These are phyloP conservation scores for Auriscalpium orientale DNA, from an alignment of 768 basidiomycete genomes.

Conservation along the genomic window DNA sequence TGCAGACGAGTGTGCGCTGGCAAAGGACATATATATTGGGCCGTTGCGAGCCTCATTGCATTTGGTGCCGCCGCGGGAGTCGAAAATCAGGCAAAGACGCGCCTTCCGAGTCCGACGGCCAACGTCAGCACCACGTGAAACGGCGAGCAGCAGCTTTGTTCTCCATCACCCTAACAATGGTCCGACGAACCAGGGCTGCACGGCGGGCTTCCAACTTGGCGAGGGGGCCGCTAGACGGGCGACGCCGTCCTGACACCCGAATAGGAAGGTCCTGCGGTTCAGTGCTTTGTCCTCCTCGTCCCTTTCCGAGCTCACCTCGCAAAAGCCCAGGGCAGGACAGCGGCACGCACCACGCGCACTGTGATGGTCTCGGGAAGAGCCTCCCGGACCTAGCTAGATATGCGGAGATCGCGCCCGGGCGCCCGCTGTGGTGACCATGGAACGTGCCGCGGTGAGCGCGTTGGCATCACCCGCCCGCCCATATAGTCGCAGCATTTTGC, in stretches of 20 bases:
- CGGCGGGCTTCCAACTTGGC: not conserved
- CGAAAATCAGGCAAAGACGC: not conserved
- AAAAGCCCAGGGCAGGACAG: not conserved
- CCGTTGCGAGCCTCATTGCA: not conserved
- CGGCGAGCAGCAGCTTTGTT: not conserved
- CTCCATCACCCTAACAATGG: not conserved
- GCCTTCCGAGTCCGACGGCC: not conserved
- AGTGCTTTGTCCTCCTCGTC: conserved; percentile 15
- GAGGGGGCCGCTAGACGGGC: not conserved
- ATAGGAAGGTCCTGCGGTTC: not conserved
- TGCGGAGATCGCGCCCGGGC: not conserved
- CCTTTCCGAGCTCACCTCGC: conserved; percentile 1
- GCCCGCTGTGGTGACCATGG: not conserved
- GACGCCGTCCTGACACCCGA: conserved; percentile 1
- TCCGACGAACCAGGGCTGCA: not conserved
- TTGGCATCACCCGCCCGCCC: not conserved
- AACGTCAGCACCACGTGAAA: not conserved
- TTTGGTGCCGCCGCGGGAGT: not conserved
- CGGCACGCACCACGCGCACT: not conserved
- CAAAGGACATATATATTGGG: too few species aligned
- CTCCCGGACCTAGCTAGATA: not conserved
- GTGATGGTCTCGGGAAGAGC: not conserved
- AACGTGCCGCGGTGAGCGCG: not conserved
- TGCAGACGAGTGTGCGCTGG: too few species aligned
- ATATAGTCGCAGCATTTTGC: not conserved